phyloP scores from a whole-genome alignment of 164 flowering plant species.

The Nymphaea colorata region DNA sequence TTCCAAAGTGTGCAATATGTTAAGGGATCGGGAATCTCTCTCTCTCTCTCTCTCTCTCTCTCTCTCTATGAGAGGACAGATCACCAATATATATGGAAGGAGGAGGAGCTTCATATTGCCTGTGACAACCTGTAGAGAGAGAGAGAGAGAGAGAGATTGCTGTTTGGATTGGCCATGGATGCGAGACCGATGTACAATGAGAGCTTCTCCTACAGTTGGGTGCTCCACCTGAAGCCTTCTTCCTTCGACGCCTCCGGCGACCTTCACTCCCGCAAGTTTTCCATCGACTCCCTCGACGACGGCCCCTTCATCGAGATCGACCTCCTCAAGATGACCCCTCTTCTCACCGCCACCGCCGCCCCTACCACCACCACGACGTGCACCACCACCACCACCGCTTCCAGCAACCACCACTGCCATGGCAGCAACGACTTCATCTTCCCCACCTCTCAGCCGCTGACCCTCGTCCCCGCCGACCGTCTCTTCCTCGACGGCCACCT shows the following conservation, averaged over 20 bases:
- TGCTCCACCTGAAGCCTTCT: slow-evolving; percentile 37
- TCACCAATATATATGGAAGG: too few species aligned
- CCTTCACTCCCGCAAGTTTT: slow-evolving; percentile 7
- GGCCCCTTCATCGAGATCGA: slow-evolving; percentile 67
- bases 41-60: too few species aligned
- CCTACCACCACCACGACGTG: not conserved
- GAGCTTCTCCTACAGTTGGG: slow-evolving; percentile 87
- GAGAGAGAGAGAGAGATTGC: too few species aligned
- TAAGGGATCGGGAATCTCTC: too few species aligned
- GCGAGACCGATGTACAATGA: slow-evolving; percentile 75
- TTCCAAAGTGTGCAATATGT: too few species aligned
- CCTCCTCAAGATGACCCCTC: slow-evolving; percentile 30
- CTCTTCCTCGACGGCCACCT: slow-evolving; percentile 38
- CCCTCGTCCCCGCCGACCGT: slow-evolving; percentile 40
- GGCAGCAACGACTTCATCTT: slow-evolving; percentile 17
- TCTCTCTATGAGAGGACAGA: too few species aligned
- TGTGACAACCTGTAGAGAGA: too few species aligned
- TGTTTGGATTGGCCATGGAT: slow-evolving; percentile 3
- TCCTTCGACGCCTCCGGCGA: slow-evolving; percentile 35
- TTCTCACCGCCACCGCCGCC: slow-evolving; percentile 8
- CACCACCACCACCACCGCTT: slow-evolving; percentile 5
- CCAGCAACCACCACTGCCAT: not conserved
- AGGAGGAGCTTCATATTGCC: too few species aligned
- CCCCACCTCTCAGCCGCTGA: slow-evolving; percentile 11
- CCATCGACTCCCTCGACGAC: slow-evolving; percentile 1